Evolutionary conservation across 257 asterid species (phyloP).

Genomic region (Solanum clarkiae): DNA sequence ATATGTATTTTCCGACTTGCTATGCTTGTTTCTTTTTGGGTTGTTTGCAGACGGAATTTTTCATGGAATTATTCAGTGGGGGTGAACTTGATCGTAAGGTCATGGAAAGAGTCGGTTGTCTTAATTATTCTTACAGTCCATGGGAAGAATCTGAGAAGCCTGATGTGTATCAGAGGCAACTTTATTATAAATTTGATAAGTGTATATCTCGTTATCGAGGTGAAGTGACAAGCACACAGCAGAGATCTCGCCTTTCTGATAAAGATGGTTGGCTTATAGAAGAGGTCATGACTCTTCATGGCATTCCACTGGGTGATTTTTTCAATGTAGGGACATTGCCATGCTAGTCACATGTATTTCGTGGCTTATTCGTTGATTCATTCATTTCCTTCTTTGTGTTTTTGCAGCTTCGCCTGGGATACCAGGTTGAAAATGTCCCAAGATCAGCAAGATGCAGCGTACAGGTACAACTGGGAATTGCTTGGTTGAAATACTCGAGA

Average conservation of each 20-base stretch:
- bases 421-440: conserved; percentile 70
- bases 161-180: conserved; percentile 77
- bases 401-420: conserved; percentile 79
- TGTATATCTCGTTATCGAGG: conserved; percentile 73
- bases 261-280: conserved; percentile 77
- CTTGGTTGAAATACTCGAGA: conserved; percentile 66
- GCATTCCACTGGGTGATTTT: conserved; percentile 89
- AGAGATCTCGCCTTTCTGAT: conserved; percentile 53
- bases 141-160: conserved; percentile 94
- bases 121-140: conserved; percentile 65
- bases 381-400: not conserved
- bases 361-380: not conserved
- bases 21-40: not conserved
- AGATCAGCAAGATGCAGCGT: conserved; percentile 68
- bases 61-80: conserved; percentile 86
- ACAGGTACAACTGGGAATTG: conserved; percentile 68
- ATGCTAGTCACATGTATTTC: not conserved
- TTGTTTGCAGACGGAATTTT: conserved; percentile 57
- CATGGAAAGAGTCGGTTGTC: conserved; percentile 92
- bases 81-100: conserved; percentile 70
- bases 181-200: conserved; percentile 76
- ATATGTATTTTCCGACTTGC: not conserved
- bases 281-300: conserved; percentile 96
- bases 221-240: conserved; percentile 97
- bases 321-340: conserved; percentile 48